Percentiles rank a stretch among this genome's conserved stretches.
phyloP scores from a whole-genome alignment of 2,329 filamentous ascomycete genomes.

The Colletotrichum orchidophilum region DNA sequence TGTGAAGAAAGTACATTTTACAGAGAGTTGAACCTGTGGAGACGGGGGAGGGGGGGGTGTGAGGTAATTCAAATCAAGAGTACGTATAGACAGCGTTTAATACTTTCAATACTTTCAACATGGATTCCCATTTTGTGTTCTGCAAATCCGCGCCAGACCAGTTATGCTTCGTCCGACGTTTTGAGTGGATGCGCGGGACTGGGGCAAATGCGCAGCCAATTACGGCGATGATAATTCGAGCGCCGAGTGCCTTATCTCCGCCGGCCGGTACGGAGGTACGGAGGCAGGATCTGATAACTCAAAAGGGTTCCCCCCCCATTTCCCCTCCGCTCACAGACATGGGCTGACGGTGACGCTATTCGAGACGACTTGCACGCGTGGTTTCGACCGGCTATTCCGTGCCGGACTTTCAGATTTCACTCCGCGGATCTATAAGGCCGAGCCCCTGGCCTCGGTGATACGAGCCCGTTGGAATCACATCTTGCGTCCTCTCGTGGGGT shows the following conservation, averaged over 20 bases:
- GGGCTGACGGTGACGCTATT: constrained; percentile 7
- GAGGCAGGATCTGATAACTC: constrained; percentile 20
- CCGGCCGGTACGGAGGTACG: not conserved
- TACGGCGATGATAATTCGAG: not conserved
- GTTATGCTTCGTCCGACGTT: not conserved
- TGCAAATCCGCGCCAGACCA: not conserved
- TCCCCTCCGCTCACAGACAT: not conserved
- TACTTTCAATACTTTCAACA: not conserved
- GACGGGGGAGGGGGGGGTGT: not conserved
- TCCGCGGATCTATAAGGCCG: not conserved
- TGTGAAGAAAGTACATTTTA: not conserved
- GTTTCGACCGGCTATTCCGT: not conserved
- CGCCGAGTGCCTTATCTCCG: constrained; percentile 11
- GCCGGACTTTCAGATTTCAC: not conserved
- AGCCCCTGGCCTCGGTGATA: constrained; percentile 23
- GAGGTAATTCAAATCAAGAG: not conserved
- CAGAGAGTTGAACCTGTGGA: not conserved
- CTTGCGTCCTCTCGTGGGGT: not conserved
- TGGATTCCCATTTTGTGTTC: constrained; percentile 10
- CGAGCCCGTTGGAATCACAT: not conserved
- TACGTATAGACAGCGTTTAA: constrained; percentile 21
- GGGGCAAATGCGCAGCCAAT: constrained; percentile 9
- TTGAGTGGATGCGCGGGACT: not conserved
- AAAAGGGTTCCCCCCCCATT: not conserved
- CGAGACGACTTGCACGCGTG: constrained; percentile 13